Base-by-base conservation (phyloP, 352 stramenopile genomes). In the Halophytophthora polymorphica region DNA sequence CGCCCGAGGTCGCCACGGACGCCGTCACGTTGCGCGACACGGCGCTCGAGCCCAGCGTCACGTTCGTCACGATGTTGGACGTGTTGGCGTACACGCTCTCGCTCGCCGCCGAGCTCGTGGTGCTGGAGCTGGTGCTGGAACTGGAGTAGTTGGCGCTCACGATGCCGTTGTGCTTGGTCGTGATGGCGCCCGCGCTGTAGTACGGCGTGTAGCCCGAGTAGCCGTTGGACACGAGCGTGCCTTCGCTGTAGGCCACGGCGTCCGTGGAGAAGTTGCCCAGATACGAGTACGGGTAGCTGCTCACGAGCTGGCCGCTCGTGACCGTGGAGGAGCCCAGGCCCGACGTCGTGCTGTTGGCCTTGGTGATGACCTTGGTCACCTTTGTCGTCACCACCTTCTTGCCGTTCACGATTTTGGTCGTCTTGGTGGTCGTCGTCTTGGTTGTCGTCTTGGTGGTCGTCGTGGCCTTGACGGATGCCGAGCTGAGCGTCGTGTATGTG, bases 321-420 rank as follows among this genome's bases (percentile, higher is more conserved):
- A 64, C 51, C 28, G 59, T 77, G 11, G 71, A 76, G 23, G 50
- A 60, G 31, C 54, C 60, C 12, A 54, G 61, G 22, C 64, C 59
- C 28, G 49, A 49, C 11, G 58, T 49, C 13, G 71, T 75, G 42
- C 56, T 60, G 53, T 82, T 82, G 21, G 63, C 43, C 21, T 33
- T 60, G 23, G 66, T 71, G 0, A 53, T 59, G 12, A 63, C 59
- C 38, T 73, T 78, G 18, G 65, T 78, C 38, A 71, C 62, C 45
- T 66, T 82, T 25, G 71, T 82, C 33, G 71, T 82, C 40, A 66
- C 78, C 52, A 77, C 67, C 50, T 72, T 78, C 44, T 72, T 78
- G 39, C 69, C 68, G 53, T 81, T 71, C 21, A 74, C 67, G 50
- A 81, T 73, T 28, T 61, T 57, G 2, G 70, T 81, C 10, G 68